phyloP scores from a whole-genome alignment of 352 stramenopile species.

The Pythium scleroteichum region DNA sequence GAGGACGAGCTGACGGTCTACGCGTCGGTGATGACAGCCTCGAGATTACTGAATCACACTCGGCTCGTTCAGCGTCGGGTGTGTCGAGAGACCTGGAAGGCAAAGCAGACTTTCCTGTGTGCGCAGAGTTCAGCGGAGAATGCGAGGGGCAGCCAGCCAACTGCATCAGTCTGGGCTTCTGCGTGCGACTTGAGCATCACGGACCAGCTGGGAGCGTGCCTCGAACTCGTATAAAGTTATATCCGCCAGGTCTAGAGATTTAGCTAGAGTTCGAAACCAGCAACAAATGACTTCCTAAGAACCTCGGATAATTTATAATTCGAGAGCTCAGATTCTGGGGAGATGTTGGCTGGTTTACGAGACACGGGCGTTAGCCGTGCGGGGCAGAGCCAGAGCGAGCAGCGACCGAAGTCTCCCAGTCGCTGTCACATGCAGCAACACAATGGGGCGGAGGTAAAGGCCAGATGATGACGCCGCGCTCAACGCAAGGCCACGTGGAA shows the following conservation, averaged over 20 bases:
- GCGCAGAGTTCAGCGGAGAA: background rate
- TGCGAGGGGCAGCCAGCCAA: background rate
- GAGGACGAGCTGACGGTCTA: no score
- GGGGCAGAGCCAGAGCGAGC: constrained; percentile 1
- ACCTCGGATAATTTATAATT: no score
- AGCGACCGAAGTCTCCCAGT: background rate
- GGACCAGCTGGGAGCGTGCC: constrained; percentile 15
- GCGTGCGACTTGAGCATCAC: background rate
- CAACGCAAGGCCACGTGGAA: no score
- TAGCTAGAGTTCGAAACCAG: background rate
- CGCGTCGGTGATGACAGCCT: background rate
- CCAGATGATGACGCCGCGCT: no score
- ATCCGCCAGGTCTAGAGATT: background rate
- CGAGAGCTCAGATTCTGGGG: background rate
- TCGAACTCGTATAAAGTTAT: constrained; percentile 1
- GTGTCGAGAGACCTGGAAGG: background rate
- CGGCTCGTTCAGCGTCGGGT: background rate
- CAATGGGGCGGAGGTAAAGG: no score
- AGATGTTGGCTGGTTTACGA: constrained; percentile 8
- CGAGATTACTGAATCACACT: background rate
- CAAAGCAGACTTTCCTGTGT: background rate
- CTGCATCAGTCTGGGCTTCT: background rate
- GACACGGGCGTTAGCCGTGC: constrained; percentile 3
- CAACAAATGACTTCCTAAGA: no score
- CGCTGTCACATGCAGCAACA: constrained; percentile 8